These are phyloP conservation scores for Trypanosoma conorhini DNA, from an alignment of 208 protist species.

Conservation along the genomic window DNA sequence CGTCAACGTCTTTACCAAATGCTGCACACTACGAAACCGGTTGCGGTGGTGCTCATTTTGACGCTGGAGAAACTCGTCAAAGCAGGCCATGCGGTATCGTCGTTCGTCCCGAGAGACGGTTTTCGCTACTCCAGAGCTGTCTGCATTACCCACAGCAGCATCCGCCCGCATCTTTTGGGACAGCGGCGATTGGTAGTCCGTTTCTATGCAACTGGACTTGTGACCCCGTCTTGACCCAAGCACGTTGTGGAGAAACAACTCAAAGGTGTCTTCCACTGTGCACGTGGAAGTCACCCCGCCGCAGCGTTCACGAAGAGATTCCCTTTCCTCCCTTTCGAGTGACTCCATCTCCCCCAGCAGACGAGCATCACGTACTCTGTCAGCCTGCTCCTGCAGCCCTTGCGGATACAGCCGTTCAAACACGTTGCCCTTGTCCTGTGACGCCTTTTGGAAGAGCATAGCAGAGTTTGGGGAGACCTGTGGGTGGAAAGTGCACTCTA, in stretches of 20 bases:
- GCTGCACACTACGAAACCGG: slow-evolving; percentile 37
- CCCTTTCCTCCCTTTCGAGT: slow-evolving; percentile 44
- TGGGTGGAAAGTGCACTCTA: slow-evolving; percentile 82
- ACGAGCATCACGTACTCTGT: neutral
- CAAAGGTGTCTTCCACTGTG: slow-evolving; percentile 34
- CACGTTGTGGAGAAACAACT: slow-evolving; percentile 60
- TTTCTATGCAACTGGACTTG: slow-evolving; percentile 36
- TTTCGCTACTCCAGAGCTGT: neutral
- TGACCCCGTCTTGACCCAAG: slow-evolving; percentile 35
- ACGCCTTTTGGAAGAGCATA: slow-evolving; percentile 29
- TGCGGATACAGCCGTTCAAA: slow-evolving; percentile 76
- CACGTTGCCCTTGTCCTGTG: slow-evolving; percentile 29
- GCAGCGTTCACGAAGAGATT: slow-evolving; percentile 40
- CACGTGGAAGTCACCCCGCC: slow-evolving; percentile 24
- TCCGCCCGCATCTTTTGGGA: slow-evolving; percentile 23
- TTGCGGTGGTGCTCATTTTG: slow-evolving; percentile 67
- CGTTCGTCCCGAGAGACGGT: slow-evolving; percentile 6
- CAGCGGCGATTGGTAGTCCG: slow-evolving; percentile 63
- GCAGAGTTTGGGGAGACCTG: slow-evolving; percentile 56
- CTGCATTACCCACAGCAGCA: slow-evolving; percentile 13
- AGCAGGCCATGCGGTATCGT: slow-evolving; percentile 46
- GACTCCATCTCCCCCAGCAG: neutral
- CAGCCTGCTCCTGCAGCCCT: neutral
- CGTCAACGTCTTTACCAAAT: slow-evolving; percentile 46
- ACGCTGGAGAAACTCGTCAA: slow-evolving; percentile 78